A percentile compares a stretch with the other conserved stretches of the same genome.
Conservation (phyloP, 805 yeast genomes). For the Candida morakotiae region DNA sequence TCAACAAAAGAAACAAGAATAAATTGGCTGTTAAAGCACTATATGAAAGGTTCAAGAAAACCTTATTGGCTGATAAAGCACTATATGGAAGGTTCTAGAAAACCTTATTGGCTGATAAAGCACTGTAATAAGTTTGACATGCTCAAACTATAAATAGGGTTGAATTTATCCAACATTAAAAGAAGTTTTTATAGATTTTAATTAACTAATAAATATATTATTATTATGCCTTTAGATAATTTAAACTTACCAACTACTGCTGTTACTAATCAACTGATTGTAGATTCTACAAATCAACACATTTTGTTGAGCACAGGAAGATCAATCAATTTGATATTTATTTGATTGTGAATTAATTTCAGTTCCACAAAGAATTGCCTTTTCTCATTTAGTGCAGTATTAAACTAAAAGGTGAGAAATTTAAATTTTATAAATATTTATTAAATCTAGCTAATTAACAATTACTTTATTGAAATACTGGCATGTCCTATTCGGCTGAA, state of each 20-base stretch:
- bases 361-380: too few relatives aligned
- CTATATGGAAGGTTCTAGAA: neutral
- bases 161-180: neutral
- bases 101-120: neutral
- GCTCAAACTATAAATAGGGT: neutral
- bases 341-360: too few relatives aligned
- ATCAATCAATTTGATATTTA: too few relatives aligned
- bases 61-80: neutral
- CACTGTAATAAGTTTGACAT: neutral
- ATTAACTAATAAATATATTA: neutral
- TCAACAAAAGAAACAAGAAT: neutral
- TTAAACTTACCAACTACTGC: neutral
- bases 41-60: neutral
- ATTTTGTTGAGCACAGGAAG: too few relatives aligned
- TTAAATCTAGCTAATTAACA: too few relatives aligned
- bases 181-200: neutral
- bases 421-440: too few relatives aligned
- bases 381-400: too few relatives aligned
- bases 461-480: too few relatives aligned
- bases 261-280: neutral
- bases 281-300: neutral
- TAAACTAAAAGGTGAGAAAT: too few relatives aligned
- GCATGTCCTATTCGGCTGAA: too few relatives aligned
- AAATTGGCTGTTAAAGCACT: neutral
- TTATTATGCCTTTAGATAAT: neutral